Evolutionary conservation across 1,139 yeast genomes (phyloP), one percentile per base, ranked within the genome.

Genomic region (Magnusiomyces clavatus): DNA sequence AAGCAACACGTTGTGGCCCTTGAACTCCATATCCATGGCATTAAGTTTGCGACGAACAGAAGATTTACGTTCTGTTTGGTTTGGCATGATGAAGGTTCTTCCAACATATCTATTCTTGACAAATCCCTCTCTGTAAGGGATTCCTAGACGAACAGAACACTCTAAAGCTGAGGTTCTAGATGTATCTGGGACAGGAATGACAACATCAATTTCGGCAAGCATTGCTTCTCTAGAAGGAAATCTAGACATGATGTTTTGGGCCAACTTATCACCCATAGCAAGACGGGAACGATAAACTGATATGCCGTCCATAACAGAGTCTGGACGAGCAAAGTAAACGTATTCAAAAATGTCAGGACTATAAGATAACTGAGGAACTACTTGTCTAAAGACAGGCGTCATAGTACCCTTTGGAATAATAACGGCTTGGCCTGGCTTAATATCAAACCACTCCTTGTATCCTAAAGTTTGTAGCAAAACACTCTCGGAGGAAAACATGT

Each of bases 261-360:
- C 98, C 54, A 92, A 77, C 65, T 85, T 86, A 59, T 78, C 82
- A 60, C 99, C 99, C 98, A 94, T 94, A 57, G 83, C 90, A 58
- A 92, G 77, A 68, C 98, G 82, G 37, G 96, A 83, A 63, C 92
- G 82, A 71, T 92, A 94, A 35, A 92, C 97, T 14, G 95, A 86
- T 49, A 90, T 84, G 19, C 98, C 98, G 68, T 92, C 99, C 63
- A 90, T 73, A 42, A 92, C 95, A 46, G 96, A 85, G 68, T 92
- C 99, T 0, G 97, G 97, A 67, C 99, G 82, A 34, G 98, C 97
- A 73, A 92, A 92, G 72, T 92, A 92, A 47, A 92, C 99, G 66
- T 89, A 94, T 71, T 92, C 99, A 63, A 92, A 92, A 60, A 92
- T 83, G 71, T 94, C 98, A 2, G 99, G 99, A 10, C 96, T 82